These are phyloP conservation scores for Candida insectalens DNA, from an alignment of 805 yeast genomes.

Conservation along the genomic window DNA sequence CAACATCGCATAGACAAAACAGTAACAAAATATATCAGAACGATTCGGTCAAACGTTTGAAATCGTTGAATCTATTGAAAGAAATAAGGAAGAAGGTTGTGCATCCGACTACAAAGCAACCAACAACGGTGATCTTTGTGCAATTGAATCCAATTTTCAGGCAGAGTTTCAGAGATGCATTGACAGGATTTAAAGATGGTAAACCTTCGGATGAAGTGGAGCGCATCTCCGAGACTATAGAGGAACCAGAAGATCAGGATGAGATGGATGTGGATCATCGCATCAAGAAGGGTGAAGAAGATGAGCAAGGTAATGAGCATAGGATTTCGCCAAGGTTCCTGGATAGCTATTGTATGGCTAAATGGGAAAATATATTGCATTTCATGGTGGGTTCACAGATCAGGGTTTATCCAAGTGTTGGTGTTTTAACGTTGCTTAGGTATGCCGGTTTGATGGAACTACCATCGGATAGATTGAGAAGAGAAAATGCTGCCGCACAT, in stretches of 20 bases:
- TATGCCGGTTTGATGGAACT: slow-evolving; percentile 88
- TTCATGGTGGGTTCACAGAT: slow-evolving; percentile 94
- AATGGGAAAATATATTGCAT: slow-evolving; percentile 94
- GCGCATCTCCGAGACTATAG: slow-evolving; percentile 4
- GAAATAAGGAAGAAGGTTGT: slow-evolving; percentile 32
- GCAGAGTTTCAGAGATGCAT: slow-evolving; percentile 65
- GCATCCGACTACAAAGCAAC: slow-evolving; percentile 26
- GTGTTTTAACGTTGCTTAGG: slow-evolving; percentile 65
- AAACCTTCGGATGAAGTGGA: slow-evolving; percentile 3
- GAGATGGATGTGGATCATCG: slow-evolving; percentile 4
- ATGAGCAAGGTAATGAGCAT: slow-evolving; percentile 1
- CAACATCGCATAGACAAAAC: slow-evolving; percentile 14
- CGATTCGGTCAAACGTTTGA: slow-evolving; percentile 73
- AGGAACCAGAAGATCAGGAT: slow-evolving; percentile 4
- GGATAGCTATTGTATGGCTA: slow-evolving; percentile 70
- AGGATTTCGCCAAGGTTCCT: slow-evolving; percentile 66
- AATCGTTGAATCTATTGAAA: slow-evolving; percentile 63
- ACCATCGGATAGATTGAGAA: slow-evolving; percentile 20
- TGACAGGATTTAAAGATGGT: slow-evolving; percentile 49
- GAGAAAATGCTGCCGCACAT: slow-evolving; percentile 14
- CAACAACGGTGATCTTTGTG: slow-evolving; percentile 22
- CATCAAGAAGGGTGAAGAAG: background rate
- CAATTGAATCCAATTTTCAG: slow-evolving; percentile 68
- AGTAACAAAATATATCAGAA: slow-evolving; percentile 40
- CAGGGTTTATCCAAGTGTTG: slow-evolving; percentile 61